Percentiles rank a stretch among this genome's conserved stretches.
These are phyloP conservation scores for Venturia pyrina DNA, from an alignment of 2,329 filamentous ascomycete species.

Conservation along the genomic window DNA sequence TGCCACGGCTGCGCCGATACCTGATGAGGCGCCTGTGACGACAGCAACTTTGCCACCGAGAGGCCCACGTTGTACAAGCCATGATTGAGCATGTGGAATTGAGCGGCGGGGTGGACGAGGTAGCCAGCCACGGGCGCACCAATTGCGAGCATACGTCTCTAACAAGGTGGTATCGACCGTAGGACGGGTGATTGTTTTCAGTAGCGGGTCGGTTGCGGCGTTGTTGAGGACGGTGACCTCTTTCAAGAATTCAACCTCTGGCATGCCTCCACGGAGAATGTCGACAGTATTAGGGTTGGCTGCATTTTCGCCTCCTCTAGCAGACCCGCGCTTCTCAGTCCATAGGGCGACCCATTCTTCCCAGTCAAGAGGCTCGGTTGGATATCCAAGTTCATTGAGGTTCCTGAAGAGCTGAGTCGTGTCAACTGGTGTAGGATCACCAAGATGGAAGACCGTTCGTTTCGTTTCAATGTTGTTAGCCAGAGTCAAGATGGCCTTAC, in stretches of 20 bases:
- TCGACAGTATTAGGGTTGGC: conserved; percentile 54
- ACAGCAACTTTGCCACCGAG: conserved; percentile 27
- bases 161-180: conserved; percentile 61
- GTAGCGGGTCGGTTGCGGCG: conserved; percentile 52
- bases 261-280: conserved; percentile 73
- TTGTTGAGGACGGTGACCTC: conserved; percentile 67
- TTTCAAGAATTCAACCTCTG: conserved; percentile 58
- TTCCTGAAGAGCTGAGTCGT: conserved; percentile 55
- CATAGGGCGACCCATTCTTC: conserved; percentile 67
- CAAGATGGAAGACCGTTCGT: conserved; percentile 62
- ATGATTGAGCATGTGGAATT: not conserved
- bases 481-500: conserved; percentile 61
- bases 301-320: conserved; percentile 56
- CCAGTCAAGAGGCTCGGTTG: conserved; percentile 56
- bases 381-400: conserved; percentile 58
- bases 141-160: conserved; percentile 69
- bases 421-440: conserved; percentile 61
- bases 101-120: conserved; percentile 46
- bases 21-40: conserved; percentile 14
- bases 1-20: conserved; percentile 18
- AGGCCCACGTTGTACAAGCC: conserved; percentile 38
- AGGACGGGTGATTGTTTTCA: conserved; percentile 50
- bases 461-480: conserved; percentile 52
- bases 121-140: conserved; percentile 72
- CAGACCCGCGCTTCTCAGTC: conserved; percentile 57